Conservation (phyloP, 352 stramenopile genomes). For the Pythium phragmiticola region DNA sequence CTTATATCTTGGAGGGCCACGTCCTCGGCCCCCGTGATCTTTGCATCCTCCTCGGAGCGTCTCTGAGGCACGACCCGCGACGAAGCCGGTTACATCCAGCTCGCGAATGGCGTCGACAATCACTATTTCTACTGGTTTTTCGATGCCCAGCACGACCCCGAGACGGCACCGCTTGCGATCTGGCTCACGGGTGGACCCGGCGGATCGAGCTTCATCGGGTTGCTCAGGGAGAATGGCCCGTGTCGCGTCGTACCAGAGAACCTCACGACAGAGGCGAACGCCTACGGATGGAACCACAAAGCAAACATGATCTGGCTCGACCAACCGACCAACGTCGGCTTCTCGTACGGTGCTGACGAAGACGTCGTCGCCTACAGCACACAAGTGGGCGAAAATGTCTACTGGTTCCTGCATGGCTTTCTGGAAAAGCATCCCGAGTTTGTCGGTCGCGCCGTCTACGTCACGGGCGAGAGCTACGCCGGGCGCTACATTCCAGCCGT, state of each 20-base stretch:
- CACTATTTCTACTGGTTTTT: slow-evolving; percentile 78
- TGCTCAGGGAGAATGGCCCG: slow-evolving; percentile 54
- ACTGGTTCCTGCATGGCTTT: slow-evolving; percentile 54
- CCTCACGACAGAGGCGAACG: slow-evolving; percentile 34
- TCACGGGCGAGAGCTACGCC: slow-evolving; percentile 59
- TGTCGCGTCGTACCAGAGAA: slow-evolving; percentile 34
- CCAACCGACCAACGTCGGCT: slow-evolving; percentile 38
- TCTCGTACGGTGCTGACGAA: slow-evolving; percentile 39
- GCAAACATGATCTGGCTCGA: slow-evolving; percentile 62
- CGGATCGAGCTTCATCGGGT: slow-evolving; percentile 29
- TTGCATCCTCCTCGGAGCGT: slow-evolving; percentile 1
- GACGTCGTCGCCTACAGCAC: slow-evolving; percentile 24
- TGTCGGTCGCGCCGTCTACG: slow-evolving; percentile 37
- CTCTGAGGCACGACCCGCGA: slow-evolving; percentile 43
- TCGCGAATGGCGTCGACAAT: slow-evolving; percentile 49
- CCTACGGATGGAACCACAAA: slow-evolving; percentile 41
- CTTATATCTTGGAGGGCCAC: not conserved
- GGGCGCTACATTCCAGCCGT: slow-evolving; percentile 51
- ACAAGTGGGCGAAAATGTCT: slow-evolving; percentile 44
- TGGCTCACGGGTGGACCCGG: slow-evolving; percentile 58
- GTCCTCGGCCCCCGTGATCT: not conserved
- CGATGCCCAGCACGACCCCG: slow-evolving; percentile 34
- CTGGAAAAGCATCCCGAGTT: slow-evolving; percentile 45
- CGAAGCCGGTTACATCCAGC: slow-evolving; percentile 52
- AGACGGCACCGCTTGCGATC: slow-evolving; percentile 34